Percentiles rank a stretch among this genome's conserved stretches.
These are phyloP conservation scores for Gaertneriomyces semiglobifer DNA, from an alignment of 192 early-diverging fungal species.

Conservation along the genomic window DNA sequence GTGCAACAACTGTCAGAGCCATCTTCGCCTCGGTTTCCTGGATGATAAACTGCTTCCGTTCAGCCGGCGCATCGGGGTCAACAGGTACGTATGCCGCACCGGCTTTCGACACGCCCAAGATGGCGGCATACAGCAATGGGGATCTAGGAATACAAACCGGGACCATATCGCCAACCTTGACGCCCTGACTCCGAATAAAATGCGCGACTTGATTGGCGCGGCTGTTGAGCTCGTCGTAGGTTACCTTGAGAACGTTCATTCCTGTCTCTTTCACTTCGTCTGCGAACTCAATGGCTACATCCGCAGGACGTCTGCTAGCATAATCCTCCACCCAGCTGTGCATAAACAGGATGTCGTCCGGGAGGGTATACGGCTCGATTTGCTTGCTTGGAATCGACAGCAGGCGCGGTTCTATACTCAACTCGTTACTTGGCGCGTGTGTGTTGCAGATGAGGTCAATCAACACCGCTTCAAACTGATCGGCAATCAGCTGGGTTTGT, in stretches of 20 bases:
- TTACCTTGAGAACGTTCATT: neutral
- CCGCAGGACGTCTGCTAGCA: constrained; percentile 3
- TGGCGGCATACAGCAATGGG: constrained; percentile 21
- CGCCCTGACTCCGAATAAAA: constrained; percentile 12
- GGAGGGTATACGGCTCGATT: constrained; percentile 1
- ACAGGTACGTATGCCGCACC: constrained; percentile 31
- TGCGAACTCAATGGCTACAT: constrained; percentile 5
- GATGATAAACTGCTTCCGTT: constrained; percentile 15
- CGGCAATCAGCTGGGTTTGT: constrained; percentile 6
- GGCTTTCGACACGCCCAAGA: constrained; percentile 26
- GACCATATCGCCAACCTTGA: constrained; percentile 21
- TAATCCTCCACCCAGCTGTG: constrained; percentile 5
- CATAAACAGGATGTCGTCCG: neutral
- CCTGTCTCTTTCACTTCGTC: neutral
- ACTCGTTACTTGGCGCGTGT: neutral
- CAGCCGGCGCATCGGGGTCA: constrained; percentile 20
- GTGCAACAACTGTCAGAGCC: neutral
- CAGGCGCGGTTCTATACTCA: neutral
- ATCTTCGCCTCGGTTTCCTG: constrained; percentile 6
- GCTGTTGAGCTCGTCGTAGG: constrained; percentile 33
- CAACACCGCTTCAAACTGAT: constrained; percentile 3
- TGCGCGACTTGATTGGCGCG: constrained; percentile 25
- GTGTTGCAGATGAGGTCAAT: neutral
- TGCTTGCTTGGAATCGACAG: constrained; percentile 3
- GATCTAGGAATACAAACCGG: constrained; percentile 13